Evolutionary conservation across 257 asterid species (phyloP).

Genomic region (Linaria vulgaris): DNA sequence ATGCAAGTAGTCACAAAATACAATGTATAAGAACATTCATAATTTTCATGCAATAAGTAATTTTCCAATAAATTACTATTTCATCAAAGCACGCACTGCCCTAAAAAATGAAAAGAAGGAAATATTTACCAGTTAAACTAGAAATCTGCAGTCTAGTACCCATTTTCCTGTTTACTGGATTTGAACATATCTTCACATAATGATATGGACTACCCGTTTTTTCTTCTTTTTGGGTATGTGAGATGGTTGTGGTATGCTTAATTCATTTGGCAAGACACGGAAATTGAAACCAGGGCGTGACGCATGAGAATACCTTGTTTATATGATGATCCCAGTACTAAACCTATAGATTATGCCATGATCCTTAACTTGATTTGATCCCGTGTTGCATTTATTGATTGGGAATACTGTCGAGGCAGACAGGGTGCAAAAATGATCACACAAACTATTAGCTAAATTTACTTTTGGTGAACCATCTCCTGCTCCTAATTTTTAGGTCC

Average conservation of each 20-base stretch:
- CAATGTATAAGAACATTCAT: background rate
- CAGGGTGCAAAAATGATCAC: background rate
- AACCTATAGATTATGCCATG: background rate
- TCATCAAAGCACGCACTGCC: background rate
- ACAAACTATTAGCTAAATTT: background rate
- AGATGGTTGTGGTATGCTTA: constrained; percentile 5
- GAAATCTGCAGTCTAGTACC: background rate
- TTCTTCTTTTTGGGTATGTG: background rate
- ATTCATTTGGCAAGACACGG: background rate
- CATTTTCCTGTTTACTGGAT: background rate
- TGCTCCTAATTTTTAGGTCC: background rate
- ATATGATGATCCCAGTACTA: background rate
- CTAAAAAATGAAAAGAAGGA: background rate
- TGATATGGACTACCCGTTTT: background rate
- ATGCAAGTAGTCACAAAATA: constrained; percentile 7
- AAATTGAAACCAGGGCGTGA: background rate
- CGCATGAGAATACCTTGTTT: background rate
- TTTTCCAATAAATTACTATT: background rate
- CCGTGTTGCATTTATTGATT: background rate
- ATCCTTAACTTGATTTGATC: background rate
- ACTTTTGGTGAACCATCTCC: background rate
- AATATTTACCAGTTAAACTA: background rate
- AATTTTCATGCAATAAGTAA: constrained; percentile 4
- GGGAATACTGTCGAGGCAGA: background rate
- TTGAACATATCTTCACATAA: constrained; percentile 5